Conservation (phyloP, 768 basidiomycete species). For the Leccinum pellstonianum region DNA sequence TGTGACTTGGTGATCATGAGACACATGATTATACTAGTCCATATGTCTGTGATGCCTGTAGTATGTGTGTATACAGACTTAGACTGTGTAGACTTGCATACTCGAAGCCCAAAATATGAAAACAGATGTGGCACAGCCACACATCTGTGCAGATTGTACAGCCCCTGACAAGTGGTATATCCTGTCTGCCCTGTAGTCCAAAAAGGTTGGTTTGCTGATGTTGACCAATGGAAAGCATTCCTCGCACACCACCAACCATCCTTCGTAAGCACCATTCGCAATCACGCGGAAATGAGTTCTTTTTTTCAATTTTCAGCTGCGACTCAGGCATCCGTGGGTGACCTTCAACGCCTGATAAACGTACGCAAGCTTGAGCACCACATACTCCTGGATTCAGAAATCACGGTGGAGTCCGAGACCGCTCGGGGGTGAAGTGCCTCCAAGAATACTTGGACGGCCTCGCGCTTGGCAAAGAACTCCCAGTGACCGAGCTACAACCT, state of each 20-base stretch:
- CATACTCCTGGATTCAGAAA: conserved; percentile 46
- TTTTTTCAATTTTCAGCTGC: conserved; percentile 17
- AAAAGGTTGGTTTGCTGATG: no score
- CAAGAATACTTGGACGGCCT: conserved; percentile 67
- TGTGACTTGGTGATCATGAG: no score
- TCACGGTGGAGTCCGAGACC: conserved; percentile 58
- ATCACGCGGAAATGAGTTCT: conserved; percentile 8
- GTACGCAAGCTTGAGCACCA: conserved; percentile 71
- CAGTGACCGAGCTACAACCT: conserved; percentile 79
- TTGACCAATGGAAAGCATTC: conserved; percentile 49
- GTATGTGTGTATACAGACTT: no score
- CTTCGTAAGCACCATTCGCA: conserved; percentile 42
- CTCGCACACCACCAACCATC: conserved; percentile 46
- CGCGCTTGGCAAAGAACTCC: conserved; percentile 61
- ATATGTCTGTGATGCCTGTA: no score
- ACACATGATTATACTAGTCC: no score
- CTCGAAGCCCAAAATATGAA: no score
- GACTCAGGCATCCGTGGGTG: conserved; percentile 47
- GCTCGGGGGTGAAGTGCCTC: conserved; percentile 51
- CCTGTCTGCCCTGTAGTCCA: no score
- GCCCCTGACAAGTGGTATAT: no score
- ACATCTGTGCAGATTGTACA: no score
- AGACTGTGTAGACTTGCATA: no score
- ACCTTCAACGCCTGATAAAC: conserved; percentile 70
- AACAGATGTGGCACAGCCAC: no score